phyloP scores from a whole-genome alignment of 192 early-diverging fungal species.

The Backusella tuberculispora region DNA sequence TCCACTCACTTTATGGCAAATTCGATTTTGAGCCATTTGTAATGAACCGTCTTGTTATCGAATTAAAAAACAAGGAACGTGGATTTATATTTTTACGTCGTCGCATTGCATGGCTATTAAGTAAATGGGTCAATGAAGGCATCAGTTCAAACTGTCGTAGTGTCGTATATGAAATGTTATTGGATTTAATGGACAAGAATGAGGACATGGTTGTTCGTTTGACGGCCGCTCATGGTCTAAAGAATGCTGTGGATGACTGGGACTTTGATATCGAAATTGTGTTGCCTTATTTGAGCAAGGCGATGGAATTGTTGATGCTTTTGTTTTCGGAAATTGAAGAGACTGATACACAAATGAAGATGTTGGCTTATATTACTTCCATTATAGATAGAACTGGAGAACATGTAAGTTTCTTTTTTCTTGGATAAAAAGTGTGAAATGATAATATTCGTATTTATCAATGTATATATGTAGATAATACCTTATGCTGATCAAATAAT shows the following conservation, averaged over 20 bases:
- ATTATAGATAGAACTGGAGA: constrained; percentile 81
- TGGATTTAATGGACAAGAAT: constrained; percentile 66
- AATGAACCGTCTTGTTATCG: constrained; percentile 56
- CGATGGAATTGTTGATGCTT: constrained; percentile 58
- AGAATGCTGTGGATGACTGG: constrained; percentile 82
- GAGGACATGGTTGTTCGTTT: constrained; percentile 84
- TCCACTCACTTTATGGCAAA: constrained; percentile 78
- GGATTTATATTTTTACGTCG: constrained; percentile 57
- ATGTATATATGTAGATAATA: constrained; percentile 54
- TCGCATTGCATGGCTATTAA: constrained; percentile 82
- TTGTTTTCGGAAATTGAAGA: constrained; percentile 71
- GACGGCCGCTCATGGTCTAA: constrained; percentile 68
- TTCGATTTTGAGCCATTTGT: constrained; percentile 86
- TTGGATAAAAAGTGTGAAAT: neutral
- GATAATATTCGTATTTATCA: neutral
- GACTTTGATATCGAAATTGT: constrained; percentile 80
- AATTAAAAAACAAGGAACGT: constrained; percentile 56
- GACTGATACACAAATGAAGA: constrained; percentile 74
- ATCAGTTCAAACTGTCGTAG: constrained; percentile 62
- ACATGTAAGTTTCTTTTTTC: constrained; percentile 36
- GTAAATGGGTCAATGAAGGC: constrained; percentile 86
- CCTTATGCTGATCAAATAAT: constrained; percentile 76
- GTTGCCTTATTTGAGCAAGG: constrained; percentile 63
- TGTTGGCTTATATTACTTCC: constrained; percentile 73
- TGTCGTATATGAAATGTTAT: constrained; percentile 71